These are phyloP conservation scores for Hevea brasiliensis DNA, from an alignment of 345 rosid species.

Conservation along the genomic window DNA sequence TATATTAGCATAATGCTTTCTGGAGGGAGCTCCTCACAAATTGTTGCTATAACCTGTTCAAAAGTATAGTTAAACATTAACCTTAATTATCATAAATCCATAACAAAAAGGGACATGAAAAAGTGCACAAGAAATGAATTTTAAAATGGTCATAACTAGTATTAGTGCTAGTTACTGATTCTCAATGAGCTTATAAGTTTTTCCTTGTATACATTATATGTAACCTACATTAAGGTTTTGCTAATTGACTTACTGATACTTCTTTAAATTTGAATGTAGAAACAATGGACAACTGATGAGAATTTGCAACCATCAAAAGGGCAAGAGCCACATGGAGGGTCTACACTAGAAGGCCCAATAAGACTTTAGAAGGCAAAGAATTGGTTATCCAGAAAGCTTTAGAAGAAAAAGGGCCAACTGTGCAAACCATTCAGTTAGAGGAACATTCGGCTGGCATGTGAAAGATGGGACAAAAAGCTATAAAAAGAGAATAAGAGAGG, in stretches of 20 bases:
- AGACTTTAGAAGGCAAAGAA: too few species aligned
- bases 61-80: conserved; percentile 18
- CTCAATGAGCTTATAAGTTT: not conserved
- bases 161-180: conserved; percentile 3
- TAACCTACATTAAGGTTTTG: not conserved
- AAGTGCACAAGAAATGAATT: not conserved
- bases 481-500: too few species aligned
- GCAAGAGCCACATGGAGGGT: too few species aligned
- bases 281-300: too few species aligned
- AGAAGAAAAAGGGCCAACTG: too few species aligned
- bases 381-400: too few species aligned
- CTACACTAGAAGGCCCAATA: too few species aligned
- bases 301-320: too few species aligned
- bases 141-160: not conserved
- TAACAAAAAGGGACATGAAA: not conserved
- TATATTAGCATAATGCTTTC: conserved; percentile 79
- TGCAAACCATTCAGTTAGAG: too few species aligned
- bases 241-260: conserved; percentile 4
- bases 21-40: conserved; percentile 82
- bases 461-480: too few species aligned
- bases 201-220: not conserved
- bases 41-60: conserved; percentile 83
- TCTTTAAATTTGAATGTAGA: not conserved
- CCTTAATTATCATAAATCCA: not conserved
- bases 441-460: too few species aligned